Evolutionary conservation across 768 basidiomycete species (phyloP), one percentile per base, ranked within the genome.

Genomic region (Strobilomyces echinocephalus): DNA sequence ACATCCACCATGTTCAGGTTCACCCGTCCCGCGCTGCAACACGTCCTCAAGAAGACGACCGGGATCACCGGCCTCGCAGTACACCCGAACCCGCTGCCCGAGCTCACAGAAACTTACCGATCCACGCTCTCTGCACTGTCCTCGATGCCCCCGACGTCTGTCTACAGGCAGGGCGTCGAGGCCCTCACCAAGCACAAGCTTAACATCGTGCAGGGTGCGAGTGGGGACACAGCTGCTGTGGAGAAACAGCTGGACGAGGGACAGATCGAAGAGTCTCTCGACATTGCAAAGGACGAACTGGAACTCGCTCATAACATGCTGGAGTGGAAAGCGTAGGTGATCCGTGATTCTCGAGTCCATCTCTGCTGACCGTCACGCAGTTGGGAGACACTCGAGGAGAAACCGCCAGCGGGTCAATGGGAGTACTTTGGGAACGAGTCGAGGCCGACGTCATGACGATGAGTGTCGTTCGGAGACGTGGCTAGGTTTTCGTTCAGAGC

Each of bases 311-410:
- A 74, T 31, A 89, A 89, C 72, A 89, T 97, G 87, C 65, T 86
- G n/a, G 87, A 94, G 66, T 98, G 92, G 93, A 95, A 95, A 74
- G 82, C 89, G 95, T 97, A 69, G 70, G 93, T 87, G 49, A 49
- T 28, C 46, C 39, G 8, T 57, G 5, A 44, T 30, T 12, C 11
- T 46, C 38, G 54, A 35, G 50, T 54, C 34, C 39, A 34, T 46
- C 14, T 31, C 40, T 39, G 53, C 49, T 57, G 41, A 59, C 30
- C 31, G 5, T 57, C 4, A 20, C 54, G 42, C 60, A 93, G 95
- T 36, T 97, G 92, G 93, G 94, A 95, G 68, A 78, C 89, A 15
- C 73, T 97, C 57, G 87, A 87, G 65, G 87, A 91, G 68, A 85
- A 83, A 54, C 82, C 91, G 21, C 82, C 83, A 55, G 76, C 79